Conservation (phyloP, 768 basidiomycete species). For the Boletus bicolor region DNA sequence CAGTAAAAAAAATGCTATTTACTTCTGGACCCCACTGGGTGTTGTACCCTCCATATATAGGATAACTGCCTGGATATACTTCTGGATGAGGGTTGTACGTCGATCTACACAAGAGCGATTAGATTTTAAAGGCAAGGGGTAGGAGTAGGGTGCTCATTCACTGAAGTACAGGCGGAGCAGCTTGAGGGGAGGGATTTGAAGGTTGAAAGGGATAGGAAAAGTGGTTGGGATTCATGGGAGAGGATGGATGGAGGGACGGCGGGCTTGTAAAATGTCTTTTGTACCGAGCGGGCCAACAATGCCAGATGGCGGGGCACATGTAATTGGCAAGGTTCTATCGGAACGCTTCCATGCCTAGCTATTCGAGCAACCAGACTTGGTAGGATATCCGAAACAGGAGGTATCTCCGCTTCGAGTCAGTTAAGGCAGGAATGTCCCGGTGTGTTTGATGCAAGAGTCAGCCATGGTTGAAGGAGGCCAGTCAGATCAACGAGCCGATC, state of each 20-base stretch:
- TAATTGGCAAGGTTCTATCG: neutral
- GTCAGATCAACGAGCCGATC: neutral
- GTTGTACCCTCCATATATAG: neutral
- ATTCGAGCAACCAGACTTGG: neutral
- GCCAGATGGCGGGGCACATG: neutral
- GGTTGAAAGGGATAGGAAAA: too few relatives aligned
- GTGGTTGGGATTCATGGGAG: neutral
- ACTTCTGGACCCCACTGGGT: constrained; percentile 4
- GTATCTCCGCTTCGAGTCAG: neutral
- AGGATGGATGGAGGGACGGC: too few relatives aligned
- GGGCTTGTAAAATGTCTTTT: neutral
- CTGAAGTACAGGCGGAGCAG: neutral
- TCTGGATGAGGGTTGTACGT: neutral
- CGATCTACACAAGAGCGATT: neutral
- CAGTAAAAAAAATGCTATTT: neutral
- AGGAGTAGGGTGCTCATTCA: neutral
- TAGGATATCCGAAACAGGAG: neutral
- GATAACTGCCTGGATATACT: neutral
- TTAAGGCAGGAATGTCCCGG: neutral
- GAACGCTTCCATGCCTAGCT: neutral
- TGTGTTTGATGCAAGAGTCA: too few relatives aligned
- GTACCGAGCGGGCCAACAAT: constrained; percentile 7
- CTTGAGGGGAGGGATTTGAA: neutral
- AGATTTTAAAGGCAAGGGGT: neutral
- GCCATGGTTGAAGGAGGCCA: neutral